phyloP scores from a whole-genome alignment of 306 rosid species.

The Cicer cuneatum region DNA sequence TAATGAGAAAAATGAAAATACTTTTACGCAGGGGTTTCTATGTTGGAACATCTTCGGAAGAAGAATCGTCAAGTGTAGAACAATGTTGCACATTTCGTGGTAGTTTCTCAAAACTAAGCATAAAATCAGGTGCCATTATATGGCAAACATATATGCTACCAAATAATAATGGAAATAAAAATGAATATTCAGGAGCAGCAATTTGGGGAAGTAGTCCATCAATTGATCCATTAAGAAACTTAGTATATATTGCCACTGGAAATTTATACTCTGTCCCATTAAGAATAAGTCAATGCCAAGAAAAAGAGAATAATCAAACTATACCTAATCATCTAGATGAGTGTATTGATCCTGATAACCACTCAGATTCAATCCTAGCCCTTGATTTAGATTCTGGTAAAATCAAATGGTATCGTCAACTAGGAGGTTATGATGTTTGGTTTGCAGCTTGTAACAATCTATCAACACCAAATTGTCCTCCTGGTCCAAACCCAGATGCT shows the following conservation, averaged over 20 bases:
- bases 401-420: conserved; percentile 58
- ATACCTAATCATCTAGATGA: conserved; percentile 46
- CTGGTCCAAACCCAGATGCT: conserved; percentile 66
- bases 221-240: conserved; percentile 47
- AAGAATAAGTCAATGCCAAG: conserved; percentile 51
- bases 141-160: conserved; percentile 65
- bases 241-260: conserved; percentile 56
- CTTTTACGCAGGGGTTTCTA: conserved; percentile 4
- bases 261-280: conserved; percentile 56
- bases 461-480: conserved; percentile 56
- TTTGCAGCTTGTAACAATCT: conserved; percentile 47
- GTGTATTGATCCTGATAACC: conserved; percentile 65
- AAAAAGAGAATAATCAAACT: conserved; percentile 54
- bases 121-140: conserved; percentile 43
- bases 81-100: conserved; percentile 66
- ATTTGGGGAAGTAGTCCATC: conserved; percentile 71
- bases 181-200: conserved; percentile 56
- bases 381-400: conserved; percentile 56
- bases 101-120: conserved; percentile 55
- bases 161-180: conserved; percentile 41
- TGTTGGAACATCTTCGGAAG: conserved; percentile 48
- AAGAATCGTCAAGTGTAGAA: conserved; percentile 41
- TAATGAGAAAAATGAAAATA: background rate
- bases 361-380: conserved; percentile 65
- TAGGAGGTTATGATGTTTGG: conserved; percentile 78